These are phyloP conservation scores for Scheffersomyces titani DNA, from an alignment of 1,139 yeast species.

Conservation along the genomic window DNA sequence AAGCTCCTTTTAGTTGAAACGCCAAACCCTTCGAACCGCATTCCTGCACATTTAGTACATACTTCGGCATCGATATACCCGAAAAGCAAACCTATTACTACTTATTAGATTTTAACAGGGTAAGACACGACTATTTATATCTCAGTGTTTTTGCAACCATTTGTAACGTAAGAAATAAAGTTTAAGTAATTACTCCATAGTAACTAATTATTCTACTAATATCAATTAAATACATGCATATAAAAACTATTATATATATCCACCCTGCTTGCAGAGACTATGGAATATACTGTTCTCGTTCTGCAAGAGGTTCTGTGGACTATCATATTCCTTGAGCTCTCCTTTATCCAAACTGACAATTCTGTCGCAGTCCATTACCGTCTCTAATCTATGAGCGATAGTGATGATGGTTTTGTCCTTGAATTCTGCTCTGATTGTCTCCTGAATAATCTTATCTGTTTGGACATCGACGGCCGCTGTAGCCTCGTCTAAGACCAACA, in stretches of 20 bases:
- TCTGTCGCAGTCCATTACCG: constrained; percentile 77
- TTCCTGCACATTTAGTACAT: not conserved
- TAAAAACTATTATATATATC: constrained; percentile 18
- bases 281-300: constrained; percentile 50
- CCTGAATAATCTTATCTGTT: constrained; percentile 74
- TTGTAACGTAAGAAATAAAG: not conserved
- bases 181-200: not conserved
- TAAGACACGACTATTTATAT: not conserved
- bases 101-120: not conserved
- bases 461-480: constrained; percentile 85
- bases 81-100: too few relatives aligned
- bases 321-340: constrained; percentile 65
- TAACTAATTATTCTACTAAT: not conserved
- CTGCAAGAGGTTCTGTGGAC: constrained; percentile 52
- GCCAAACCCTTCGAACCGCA: not conserved
- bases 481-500: constrained; percentile 77
- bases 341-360: constrained; percentile 73
- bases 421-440: constrained; percentile 67
- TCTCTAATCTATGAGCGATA: constrained; percentile 81
- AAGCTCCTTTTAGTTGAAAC: not conserved
- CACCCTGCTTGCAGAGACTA: constrained; percentile 52
- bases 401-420: constrained; percentile 69
- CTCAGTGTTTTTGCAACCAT: not conserved
- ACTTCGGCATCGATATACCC: not conserved
- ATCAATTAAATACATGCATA: not conserved